These are phyloP conservation scores for Pluteus cervinus DNA, from an alignment of 768 basidiomycete species.

Conservation along the genomic window DNA sequence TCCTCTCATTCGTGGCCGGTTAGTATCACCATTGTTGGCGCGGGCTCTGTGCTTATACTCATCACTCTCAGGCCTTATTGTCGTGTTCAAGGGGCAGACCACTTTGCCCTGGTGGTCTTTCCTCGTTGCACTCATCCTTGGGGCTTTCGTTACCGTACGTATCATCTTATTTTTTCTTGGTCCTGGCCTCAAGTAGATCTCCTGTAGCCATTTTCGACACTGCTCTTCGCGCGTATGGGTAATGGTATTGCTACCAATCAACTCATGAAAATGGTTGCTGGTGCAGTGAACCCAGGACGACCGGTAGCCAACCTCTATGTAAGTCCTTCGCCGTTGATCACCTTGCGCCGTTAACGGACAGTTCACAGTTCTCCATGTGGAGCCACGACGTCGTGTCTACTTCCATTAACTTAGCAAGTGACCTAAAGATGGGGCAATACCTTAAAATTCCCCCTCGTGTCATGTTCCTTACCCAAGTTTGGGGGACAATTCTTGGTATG, in stretches of 20 bases:
- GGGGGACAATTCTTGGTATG: constrained; percentile 54
- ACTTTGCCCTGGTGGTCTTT: constrained; percentile 62
- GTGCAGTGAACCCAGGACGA: constrained; percentile 52
- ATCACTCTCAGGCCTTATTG: constrained; percentile 38
- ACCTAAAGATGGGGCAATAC: constrained; percentile 72
- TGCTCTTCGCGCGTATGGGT: constrained; percentile 54
- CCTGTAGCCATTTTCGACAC: constrained; percentile 46
- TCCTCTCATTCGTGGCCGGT: constrained; percentile 53
- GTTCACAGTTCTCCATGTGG: constrained; percentile 57
- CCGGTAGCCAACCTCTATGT: constrained; percentile 70
- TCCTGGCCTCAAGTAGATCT: neutral
- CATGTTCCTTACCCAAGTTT: constrained; percentile 61
- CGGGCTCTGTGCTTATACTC: neutral
- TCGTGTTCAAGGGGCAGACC: constrained; percentile 51
- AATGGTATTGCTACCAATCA: constrained; percentile 55
- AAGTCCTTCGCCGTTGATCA: constrained; percentile 9
- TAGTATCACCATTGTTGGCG: constrained; percentile 6
- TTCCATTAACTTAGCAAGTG: constrained; percentile 45
- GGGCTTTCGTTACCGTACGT: constrained; percentile 34
- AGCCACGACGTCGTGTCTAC: constrained; percentile 55
- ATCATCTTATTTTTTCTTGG: neutral
- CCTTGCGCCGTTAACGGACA: neutral
- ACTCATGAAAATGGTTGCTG: constrained; percentile 62
- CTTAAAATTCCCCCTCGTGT: constrained; percentile 62
- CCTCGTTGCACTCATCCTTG: constrained; percentile 48